A percentile compares a stretch with the other conserved stretches of the same genome.
Conservation (phyloP, 352 stramenopile species). For the Phytopythium litorale region DNA sequence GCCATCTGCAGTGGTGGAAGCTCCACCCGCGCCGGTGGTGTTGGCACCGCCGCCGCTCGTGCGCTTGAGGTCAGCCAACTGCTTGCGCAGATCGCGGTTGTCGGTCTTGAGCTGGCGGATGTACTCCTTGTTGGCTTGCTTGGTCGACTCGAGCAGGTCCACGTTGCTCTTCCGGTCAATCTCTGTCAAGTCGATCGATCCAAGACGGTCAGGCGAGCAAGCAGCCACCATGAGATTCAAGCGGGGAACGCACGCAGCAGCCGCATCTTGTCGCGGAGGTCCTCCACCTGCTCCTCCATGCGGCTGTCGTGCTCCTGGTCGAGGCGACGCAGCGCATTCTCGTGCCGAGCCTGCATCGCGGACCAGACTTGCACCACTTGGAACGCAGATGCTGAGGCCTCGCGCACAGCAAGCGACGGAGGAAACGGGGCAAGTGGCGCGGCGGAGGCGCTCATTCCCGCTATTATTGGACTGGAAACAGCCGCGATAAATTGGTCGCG, state of each 20-base stretch:
- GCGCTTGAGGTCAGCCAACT: constrained; percentile 76
- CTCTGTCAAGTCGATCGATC: constrained; percentile 32
- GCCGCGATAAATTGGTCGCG: neutral
- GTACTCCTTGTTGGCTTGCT: constrained; percentile 90
- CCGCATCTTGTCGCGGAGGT: constrained; percentile 83
- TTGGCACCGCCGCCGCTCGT: constrained; percentile 9
- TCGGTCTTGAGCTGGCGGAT: constrained; percentile 84
- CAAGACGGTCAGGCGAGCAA: neutral
- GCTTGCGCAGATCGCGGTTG: constrained; percentile 87
- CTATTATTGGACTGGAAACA: constrained; percentile 3
- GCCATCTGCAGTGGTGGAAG: neutral
- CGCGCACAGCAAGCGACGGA: neutral
- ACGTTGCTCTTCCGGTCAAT: constrained; percentile 87
- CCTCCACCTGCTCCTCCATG: constrained; percentile 82
- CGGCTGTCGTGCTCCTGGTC: constrained; percentile 77
- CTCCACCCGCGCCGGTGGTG: constrained; percentile 3
- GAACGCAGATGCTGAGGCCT: neutral
- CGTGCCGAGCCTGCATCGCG: constrained; percentile 52
- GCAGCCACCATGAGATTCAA: neutral
- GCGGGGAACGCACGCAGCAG: constrained; percentile 53
- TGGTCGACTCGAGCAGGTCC: constrained; percentile 80
- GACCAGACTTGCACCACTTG: neutral
- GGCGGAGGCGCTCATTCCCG: neutral
- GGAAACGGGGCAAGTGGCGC: neutral
- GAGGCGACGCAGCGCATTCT: constrained; percentile 72